Evolutionary conservation across 2,329 filamentous ascomycete species (phyloP), one percentile per base, ranked within the genome.

Genomic region (Nemania abortiva): DNA sequence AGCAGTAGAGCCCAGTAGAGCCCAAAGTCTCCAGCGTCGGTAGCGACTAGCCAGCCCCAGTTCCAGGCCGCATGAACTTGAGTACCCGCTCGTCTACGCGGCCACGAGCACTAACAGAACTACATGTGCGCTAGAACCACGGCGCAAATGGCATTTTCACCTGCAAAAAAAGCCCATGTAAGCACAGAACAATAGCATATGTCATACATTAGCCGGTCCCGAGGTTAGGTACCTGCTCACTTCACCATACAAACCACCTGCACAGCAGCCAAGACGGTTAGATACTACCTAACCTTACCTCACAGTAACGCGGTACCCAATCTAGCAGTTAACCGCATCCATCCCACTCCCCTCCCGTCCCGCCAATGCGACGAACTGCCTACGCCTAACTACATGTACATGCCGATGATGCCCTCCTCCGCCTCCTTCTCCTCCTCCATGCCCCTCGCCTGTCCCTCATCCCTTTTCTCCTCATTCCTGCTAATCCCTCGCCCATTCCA

Each of bases 371-470:
- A 60, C 63, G 13, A 66, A 24, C 59, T 31, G 37, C 59, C 10
- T 60, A 27, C 24, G 5, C 24, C 31, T n/a, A n/a, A n/a, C n/a
- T 27, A 27, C 20, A 18, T 29, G 27, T 49, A 49, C 24, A 18
- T 54, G 50, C 61, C 34, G 50, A 69, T 59, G 37, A 70, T 58
- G 64, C 53, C 55, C 13, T 65, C 49, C 63, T 59, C 59, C 6
- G 47, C 49, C 20, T 3, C 6, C 29, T 22, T 22, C 24, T 56
- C 56, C 56, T 55, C 42, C 45, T 47, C 20, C 65, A 31, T 45
- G 37, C 42, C 60, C 60, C 34, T 18, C 60, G 58, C 59, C 60
- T 34, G 24, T 39, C 39, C 42, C 50, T 39, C 56, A 49, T 63
- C 60, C 57, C 52, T 54, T 53, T 58, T 58, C 64, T 65, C 50